These are phyloP conservation scores for Penicillium pancosmium DNA, from an alignment of 495 filamentous ascomycete species.

Conservation along the genomic window DNA sequence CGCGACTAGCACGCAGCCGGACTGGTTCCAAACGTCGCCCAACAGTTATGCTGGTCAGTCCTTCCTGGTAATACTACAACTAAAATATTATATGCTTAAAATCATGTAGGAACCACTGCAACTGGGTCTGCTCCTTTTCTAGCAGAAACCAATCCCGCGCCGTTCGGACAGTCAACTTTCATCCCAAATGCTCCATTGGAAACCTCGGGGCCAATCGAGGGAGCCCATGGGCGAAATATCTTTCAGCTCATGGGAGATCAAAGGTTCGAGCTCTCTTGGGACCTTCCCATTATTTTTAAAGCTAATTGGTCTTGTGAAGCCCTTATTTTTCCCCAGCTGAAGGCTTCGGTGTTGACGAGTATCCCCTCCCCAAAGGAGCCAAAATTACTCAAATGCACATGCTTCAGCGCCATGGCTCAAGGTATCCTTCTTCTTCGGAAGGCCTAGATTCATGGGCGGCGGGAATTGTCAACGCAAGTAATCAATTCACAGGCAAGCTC, in stretches of 20 bases:
- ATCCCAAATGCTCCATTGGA: slow-evolving; percentile 60
- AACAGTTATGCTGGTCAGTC: slow-evolving; percentile 18
- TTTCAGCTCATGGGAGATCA: slow-evolving; percentile 58
- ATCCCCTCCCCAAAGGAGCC: slow-evolving; percentile 54
- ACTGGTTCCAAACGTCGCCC: slow-evolving; percentile 27
- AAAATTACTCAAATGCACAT: slow-evolving; percentile 58
- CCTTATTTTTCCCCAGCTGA: slow-evolving; percentile 27
- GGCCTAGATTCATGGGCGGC: slow-evolving; percentile 33
- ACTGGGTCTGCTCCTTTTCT: slow-evolving; percentile 59
- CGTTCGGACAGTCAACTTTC: slow-evolving; percentile 51
- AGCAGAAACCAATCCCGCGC: slow-evolving; percentile 56
- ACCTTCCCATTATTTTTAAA: not conserved
- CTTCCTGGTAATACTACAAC: not conserved
- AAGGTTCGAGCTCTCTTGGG: slow-evolving; percentile 18
- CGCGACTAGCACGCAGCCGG: slow-evolving; percentile 16
- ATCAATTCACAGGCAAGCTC: slow-evolving; percentile 48
- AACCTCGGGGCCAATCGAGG: slow-evolving; percentile 57
- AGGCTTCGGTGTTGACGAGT: slow-evolving; percentile 60
- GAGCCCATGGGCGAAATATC: slow-evolving; percentile 52
- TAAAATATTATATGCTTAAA: not conserved
- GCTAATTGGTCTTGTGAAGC: slow-evolving; percentile 6
- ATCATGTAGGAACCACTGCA: slow-evolving; percentile 53
- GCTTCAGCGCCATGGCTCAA: slow-evolving; percentile 47
- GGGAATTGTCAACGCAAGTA: slow-evolving; percentile 35
- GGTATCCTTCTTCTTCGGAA: slow-evolving; percentile 41